Evolutionary conservation across 768 basidiomycete species (phyloP).

Genomic region (Leccinum subtestaceum): DNA sequence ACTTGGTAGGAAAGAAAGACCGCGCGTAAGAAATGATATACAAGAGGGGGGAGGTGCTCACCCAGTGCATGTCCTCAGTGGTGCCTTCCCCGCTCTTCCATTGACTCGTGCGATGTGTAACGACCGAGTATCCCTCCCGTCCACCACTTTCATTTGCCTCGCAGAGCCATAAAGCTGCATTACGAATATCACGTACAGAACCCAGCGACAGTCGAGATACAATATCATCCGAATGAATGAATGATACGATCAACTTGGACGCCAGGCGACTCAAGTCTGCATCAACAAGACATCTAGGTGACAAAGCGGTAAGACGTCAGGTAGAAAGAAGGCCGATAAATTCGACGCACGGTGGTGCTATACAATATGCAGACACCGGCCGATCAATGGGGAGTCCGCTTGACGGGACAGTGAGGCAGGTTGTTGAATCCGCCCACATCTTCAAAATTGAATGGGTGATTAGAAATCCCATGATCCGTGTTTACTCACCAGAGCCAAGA

Average conservation of each 20-base stretch:
- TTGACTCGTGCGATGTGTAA: slow-evolving; percentile 48
- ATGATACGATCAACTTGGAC: slow-evolving; percentile 64
- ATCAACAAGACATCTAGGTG: slow-evolving; percentile 57
- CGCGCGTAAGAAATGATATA: not conserved
- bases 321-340: not conserved
- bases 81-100: slow-evolving; percentile 63
- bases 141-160: slow-evolving; percentile 53
- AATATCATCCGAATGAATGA: slow-evolving; percentile 81
- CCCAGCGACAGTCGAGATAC: slow-evolving; percentile 78
- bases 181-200: slow-evolving; percentile 69
- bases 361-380: slow-evolving; percentile 70
- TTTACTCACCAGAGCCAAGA: slow-evolving; percentile 64
- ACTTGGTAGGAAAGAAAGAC: slow-evolving; percentile 39
- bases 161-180: slow-evolving; percentile 78
- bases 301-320: not conserved
- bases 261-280: slow-evolving; percentile 57
- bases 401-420: slow-evolving; percentile 63
- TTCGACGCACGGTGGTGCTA: slow-evolving; percentile 69
- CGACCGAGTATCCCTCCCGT: slow-evolving; percentile 38
- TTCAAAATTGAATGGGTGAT: slow-evolving; percentile 25
- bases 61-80: slow-evolving; percentile 49
- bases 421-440: slow-evolving; percentile 86
- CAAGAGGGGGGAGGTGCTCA: slow-evolving; percentile 34
- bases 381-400: slow-evolving; percentile 70
- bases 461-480: not conserved